Evolutionary conservation across 441 rosid species (phyloP).

Genomic region (Francoa sonchifolia): DNA sequence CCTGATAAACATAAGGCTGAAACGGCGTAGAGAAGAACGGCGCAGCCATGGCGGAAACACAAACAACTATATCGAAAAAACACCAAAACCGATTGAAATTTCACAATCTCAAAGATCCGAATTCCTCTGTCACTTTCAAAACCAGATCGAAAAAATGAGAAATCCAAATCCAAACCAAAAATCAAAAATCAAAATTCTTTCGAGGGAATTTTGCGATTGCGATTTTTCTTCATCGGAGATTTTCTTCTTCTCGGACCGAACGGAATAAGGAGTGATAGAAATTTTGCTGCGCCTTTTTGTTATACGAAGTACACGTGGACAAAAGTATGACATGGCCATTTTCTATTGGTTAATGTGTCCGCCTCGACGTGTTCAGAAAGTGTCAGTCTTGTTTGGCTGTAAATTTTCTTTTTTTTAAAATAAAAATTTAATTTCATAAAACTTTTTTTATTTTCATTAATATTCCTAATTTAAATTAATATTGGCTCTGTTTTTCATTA

Average conservation of each 20-base stretch:
- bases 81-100: neutral
- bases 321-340: neutral
- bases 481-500: no score
- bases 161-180: no score
- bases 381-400: no score
- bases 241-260: neutral
- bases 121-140: no score
- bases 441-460: no score
- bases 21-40: constrained; percentile 93
- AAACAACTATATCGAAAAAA: constrained; percentile 5
- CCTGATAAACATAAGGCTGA: constrained; percentile 96
- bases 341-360: neutral
- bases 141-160: no score
- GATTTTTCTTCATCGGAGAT: neutral
- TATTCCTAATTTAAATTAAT: no score
- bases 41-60: constrained; percentile 62
- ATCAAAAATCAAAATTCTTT: no score
- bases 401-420: no score
- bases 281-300: neutral
- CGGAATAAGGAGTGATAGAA: neutral
- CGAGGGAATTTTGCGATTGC: no score
- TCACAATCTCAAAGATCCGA: no score
- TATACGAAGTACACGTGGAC: neutral
- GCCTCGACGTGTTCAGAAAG: constrained; percentile 1
- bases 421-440: no score